A percentile compares a stretch with the other conserved stretches of the same genome.
Evolutionary conservation across 116 monocot genomes (phyloP).

Genomic region (Dioscorea cayenensis): DNA sequence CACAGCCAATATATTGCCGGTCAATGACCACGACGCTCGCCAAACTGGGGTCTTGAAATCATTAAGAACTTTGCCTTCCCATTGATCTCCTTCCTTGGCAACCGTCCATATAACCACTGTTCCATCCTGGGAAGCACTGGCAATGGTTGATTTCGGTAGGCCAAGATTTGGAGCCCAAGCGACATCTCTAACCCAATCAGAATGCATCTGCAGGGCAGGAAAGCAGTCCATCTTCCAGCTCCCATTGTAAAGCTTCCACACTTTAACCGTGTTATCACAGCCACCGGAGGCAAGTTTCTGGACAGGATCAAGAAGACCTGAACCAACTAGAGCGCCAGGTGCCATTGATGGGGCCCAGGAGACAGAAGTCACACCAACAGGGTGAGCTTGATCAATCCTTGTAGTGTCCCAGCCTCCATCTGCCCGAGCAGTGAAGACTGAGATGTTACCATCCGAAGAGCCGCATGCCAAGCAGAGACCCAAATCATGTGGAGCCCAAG

Average conservation of each 20-base stretch:
- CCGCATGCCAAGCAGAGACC: constrained; percentile 71
- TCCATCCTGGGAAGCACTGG: constrained; percentile 71
- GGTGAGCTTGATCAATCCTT: constrained; percentile 68
- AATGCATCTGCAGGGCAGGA: constrained; percentile 64
- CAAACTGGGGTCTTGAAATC: constrained; percentile 70
- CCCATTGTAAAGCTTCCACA: constrained; percentile 68
- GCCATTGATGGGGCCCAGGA: constrained; percentile 71
- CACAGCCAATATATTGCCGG: constrained; percentile 62
- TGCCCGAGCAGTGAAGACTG: constrained; percentile 52
- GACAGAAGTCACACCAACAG: constrained; percentile 70
- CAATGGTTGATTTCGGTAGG: constrained; percentile 70
- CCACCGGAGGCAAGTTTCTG: constrained; percentile 73
- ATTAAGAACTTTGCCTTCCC: constrained; percentile 53
- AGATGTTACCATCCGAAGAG: constrained; percentile 72
- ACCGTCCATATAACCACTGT: constrained; percentile 74
- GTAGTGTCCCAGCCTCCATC: constrained; percentile 65
- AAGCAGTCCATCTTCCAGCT: constrained; percentile 74
- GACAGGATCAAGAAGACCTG: constrained; percentile 38
- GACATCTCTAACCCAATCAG: constrained; percentile 73
- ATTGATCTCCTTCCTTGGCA: constrained; percentile 57
- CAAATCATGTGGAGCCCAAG: constrained; percentile 75
- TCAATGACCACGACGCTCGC: constrained; percentile 64
- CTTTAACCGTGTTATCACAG: constrained; percentile 72
- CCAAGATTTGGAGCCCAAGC: constrained; percentile 79
- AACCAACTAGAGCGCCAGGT: constrained; percentile 54